Conservation (phyloP, 1,284 basidiomycete genomes). For the Cutaneotrichosporon cavernicola region DNA sequence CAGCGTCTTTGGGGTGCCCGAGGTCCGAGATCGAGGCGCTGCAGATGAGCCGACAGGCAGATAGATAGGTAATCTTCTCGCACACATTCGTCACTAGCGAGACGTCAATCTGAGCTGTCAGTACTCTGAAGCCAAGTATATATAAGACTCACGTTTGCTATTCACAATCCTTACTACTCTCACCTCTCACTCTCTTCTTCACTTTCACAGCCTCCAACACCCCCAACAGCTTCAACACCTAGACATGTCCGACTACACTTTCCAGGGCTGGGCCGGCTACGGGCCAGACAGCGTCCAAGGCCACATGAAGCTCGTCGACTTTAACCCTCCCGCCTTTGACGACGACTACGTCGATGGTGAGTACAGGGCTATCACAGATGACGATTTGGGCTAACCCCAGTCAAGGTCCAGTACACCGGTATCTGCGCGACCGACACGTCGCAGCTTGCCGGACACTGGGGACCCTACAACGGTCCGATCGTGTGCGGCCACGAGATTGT, state of each 20-base stretch:
- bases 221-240: too few species aligned
- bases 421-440: conserved; percentile 25
- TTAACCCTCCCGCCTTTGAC: conserved; percentile 48
- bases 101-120: too few species aligned
- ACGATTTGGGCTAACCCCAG: conserved; percentile 9
- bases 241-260: conserved; percentile 25
- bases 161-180: too few species aligned
- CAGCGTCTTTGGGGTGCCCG: too few species aligned
- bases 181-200: too few species aligned
- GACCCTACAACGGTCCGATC: neutral
- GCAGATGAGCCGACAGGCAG: too few species aligned
- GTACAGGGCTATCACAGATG: conserved; percentile 11
- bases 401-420: conserved; percentile 25
- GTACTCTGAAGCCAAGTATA: too few species aligned
- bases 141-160: too few species aligned
- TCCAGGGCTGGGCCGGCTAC: conserved; percentile 47
- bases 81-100: too few species aligned
- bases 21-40: too few species aligned
- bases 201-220: too few species aligned
- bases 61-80: too few species aligned
- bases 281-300: conserved; percentile 45
- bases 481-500: conserved; percentile 39
- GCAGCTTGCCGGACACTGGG: conserved; percentile 26
- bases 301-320: conserved; percentile 48
- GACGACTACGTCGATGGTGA: conserved; percentile 52